Conservation (phyloP, 1,284 basidiomycete genomes). For the Ganoderma sinense region DNA sequence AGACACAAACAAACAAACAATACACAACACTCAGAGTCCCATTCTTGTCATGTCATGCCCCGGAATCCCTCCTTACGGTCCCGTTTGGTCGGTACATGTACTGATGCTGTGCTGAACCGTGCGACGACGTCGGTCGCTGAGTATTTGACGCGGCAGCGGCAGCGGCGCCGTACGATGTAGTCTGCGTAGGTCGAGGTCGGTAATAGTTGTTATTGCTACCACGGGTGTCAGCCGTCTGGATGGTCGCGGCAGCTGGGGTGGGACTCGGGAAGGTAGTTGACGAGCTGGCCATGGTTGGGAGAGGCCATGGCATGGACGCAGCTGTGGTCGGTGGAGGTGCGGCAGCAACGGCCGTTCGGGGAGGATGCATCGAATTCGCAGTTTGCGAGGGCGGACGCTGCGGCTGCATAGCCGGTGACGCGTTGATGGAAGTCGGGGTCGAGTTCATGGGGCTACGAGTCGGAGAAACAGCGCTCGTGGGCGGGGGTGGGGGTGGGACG, state of each 20-base stretch:
- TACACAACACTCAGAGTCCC: neutral
- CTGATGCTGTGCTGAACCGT: constrained; percentile 45
- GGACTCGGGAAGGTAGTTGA: constrained; percentile 38
- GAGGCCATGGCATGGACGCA: constrained; percentile 51
- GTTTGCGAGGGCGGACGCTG: constrained; percentile 38
- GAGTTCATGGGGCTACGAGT: constrained; percentile 39
- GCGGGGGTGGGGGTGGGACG: constrained; percentile 1
- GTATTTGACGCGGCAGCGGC: constrained; percentile 29
- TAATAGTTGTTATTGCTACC: constrained; percentile 41
- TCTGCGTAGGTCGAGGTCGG: constrained; percentile 42
- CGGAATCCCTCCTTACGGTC: constrained; percentile 25
- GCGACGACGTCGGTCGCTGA: constrained; percentile 43
- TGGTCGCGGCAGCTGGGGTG: constrained; percentile 26
- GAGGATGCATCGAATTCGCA: constrained; percentile 28
- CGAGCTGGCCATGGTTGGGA: constrained; percentile 40
- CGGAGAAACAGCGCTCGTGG: constrained; percentile 33
- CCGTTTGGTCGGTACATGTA: constrained; percentile 56
- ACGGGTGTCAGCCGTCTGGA: constrained; percentile 36
- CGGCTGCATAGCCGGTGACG: constrained; percentile 38
- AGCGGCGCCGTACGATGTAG: constrained; percentile 32
- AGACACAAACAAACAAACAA: neutral
- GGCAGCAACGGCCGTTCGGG: constrained; percentile 27
- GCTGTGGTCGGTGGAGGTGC: constrained; percentile 31
- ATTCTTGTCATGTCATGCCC: constrained; percentile 18
- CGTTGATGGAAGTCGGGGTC: constrained; percentile 37